A percentile compares a stretch with the other conserved stretches of the same genome.
Conservation (phyloP, 2,329 filamentous ascomycete genomes). For the Fusarium cyanostomum region DNA sequence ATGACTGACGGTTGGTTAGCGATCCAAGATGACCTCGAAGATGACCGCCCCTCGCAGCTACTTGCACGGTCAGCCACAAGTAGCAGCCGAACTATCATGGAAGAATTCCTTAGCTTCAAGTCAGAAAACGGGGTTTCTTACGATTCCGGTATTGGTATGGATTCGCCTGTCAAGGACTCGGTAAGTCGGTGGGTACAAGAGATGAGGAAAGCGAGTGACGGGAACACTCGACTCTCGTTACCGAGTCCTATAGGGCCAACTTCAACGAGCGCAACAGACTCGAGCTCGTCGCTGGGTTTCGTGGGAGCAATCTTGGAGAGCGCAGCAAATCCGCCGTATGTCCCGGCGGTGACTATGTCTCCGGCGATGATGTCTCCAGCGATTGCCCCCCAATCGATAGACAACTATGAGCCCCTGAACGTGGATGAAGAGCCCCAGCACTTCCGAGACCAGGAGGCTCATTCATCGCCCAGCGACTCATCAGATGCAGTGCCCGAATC, state of each 20-base stretch:
- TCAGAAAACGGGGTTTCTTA: slow-evolving; percentile 18
- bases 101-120: slow-evolving; percentile 32
- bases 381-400: neutral
- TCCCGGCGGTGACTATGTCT: neutral
- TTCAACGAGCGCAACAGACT: neutral
- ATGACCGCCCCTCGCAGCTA: neutral
- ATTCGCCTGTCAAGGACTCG: slow-evolving; percentile 1
- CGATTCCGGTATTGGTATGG: slow-evolving; percentile 37
- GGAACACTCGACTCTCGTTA: slow-evolving; percentile 9
- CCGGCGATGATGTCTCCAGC: neutral
- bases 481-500: slow-evolving; percentile 13
- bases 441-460: neutral
- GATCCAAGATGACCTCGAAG: slow-evolving; percentile 31
- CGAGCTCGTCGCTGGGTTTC: neutral
- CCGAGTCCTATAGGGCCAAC: neutral
- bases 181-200: slow-evolving; percentile 24
- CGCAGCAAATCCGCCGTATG: neutral
- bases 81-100: slow-evolving; percentile 22
- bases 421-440: neutral
- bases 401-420: neutral
- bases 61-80: slow-evolving; percentile 16
- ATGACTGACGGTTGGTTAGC: slow-evolving; percentile 16
- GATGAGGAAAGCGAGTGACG: slow-evolving; percentile 24
- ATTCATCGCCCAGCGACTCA: slow-evolving; percentile 7
- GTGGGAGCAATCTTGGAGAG: neutral